A percentile compares a stretch with the other conserved stretches of the same genome.
phyloP scores from a whole-genome alignment of 306 rosid genomes.

The Quercus cerris region DNA sequence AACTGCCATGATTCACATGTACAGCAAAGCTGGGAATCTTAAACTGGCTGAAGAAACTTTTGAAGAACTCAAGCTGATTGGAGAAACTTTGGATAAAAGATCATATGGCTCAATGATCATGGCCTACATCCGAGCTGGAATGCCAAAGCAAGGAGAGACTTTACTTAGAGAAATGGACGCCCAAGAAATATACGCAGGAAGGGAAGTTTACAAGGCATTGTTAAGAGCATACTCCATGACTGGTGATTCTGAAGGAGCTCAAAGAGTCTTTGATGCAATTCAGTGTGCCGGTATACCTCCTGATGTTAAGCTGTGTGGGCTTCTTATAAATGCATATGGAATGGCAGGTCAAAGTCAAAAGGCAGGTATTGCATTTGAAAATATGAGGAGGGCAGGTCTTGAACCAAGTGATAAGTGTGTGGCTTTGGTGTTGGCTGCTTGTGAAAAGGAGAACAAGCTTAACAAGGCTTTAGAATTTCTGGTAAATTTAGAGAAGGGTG shows the following conservation, averaged over 20 bases:
- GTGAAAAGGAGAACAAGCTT: conserved; percentile 63
- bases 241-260: conserved; percentile 73
- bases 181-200: conserved; percentile 65
- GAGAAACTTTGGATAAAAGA: conserved; percentile 66
- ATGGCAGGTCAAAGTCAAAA: conserved; percentile 56
- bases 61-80: conserved; percentile 76
- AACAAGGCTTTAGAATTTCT: conserved; percentile 61
- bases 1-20: conserved; percentile 76
- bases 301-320: conserved; percentile 70
- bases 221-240: conserved; percentile 67
- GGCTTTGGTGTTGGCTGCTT: conserved; percentile 61
- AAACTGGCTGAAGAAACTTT: conserved; percentile 63
- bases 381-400: conserved; percentile 74
- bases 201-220: conserved; percentile 87
- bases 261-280: conserved; percentile 77
- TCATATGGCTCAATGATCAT: conserved; percentile 84
- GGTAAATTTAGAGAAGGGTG: conserved; percentile 65
- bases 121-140: conserved; percentile 84
- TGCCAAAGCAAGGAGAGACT: conserved; percentile 62
- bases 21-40: conserved; percentile 75
- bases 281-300: conserved; percentile 77
- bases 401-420: conserved; percentile 71
- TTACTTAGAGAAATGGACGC: conserved; percentile 72
- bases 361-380: conserved; percentile 63
- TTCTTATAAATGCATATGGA: conserved; percentile 63